Evolutionary conservation across 2,329 filamentous ascomycete species (phyloP), one percentile per base, ranked within the genome.

Genomic region (Kalmusia sp.): DNA sequence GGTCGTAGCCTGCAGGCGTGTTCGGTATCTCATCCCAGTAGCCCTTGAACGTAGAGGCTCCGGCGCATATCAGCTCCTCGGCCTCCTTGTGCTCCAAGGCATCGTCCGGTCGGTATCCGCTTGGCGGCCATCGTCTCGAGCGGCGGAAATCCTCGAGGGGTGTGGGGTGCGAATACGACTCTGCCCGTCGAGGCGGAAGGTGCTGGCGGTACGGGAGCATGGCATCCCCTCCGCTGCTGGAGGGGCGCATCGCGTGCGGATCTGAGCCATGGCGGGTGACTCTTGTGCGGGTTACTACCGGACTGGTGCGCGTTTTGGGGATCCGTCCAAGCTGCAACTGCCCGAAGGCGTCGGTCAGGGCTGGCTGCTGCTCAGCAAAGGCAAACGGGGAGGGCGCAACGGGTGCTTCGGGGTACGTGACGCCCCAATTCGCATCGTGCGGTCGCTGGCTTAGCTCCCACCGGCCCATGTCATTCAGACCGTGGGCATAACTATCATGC

Each of bases 41-140:
- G 41, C 75, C 75, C 59, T 69, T 73, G 63, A 77, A 77, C 3
- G 70, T 73, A 14, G 69, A 74, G 1, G 74, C 69, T 22, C 75
- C 75, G 5, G 68, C 59, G 47, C 68, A 69, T 38, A 77, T 74
- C 51, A 76, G 40, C 17, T 76, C 72, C 19, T 76, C 69, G 1
- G 75, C 75, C 38, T 74, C 66, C 19, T 59, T 48, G 22, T 66
- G 59, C 22, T 56, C 59, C 49, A 77, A 55, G 15, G 58, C 59
- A 34, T 72, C 68, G 43, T 75, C 67, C 44, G 55, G 55, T 19
- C 66, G 61, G 65, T 68, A 75, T 28, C 74, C 72, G 34, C 57
- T 65, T n/a, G 75, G 75, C 21, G 75, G 75, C 75, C 75, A 77
- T 44, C 64, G 62, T 59, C 70, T 63, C 31, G 68, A 67, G 39